Base-by-base conservation (phyloP, 257 asterid species). In the Asclepias syriaca region DNA sequence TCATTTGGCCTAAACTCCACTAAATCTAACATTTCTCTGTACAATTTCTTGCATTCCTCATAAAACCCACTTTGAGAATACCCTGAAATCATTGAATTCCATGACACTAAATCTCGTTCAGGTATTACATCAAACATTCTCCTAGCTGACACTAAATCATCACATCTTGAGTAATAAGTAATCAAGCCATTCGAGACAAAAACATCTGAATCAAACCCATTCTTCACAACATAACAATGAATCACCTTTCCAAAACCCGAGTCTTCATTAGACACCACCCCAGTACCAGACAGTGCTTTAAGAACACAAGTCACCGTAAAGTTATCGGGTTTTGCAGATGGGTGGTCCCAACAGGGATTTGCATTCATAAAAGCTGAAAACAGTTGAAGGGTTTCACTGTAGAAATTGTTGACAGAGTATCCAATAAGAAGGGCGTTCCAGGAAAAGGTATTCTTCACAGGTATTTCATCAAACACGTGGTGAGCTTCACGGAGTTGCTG, bases 81-180 rank as follows among this genome's bases (percentile, higher is more conserved):
- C 74, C 97, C 97, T 0, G 98, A 79, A 80, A 90, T 84, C 91
- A 93, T 89, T 0, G 97, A 82, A 78, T 90, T 93, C 98, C 97
- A 90, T 5, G 96, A 87, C 21, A 93, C 97, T 77, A 78, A 74
- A 78, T 93, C 98, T 75, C 83, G 88, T 65, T 58, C 81, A 27
- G 87, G 81, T 89, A 93, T 85, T 75, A 73, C 84, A 77, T 90
- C 84, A 63, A 93, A 93, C 81, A 87, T 32, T 15, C 16, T 60
- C 77, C 85, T 81, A 0, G 96, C 96, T 0, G 88, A 87, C 69
- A 70, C 81, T 82, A 86, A 57, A 82, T 89, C 96, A 69, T 81
- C 92, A 66, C 87, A 82, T 74, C 91, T 83, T 2, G 96, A 85
- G 58, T 90, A 89, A 83, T 74, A 93, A 14, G 87, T 84, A 75